These are phyloP conservation scores for Aphanomyces stellatus DNA, from an alignment of 352 stramenopile genomes.

Conservation along the genomic window DNA sequence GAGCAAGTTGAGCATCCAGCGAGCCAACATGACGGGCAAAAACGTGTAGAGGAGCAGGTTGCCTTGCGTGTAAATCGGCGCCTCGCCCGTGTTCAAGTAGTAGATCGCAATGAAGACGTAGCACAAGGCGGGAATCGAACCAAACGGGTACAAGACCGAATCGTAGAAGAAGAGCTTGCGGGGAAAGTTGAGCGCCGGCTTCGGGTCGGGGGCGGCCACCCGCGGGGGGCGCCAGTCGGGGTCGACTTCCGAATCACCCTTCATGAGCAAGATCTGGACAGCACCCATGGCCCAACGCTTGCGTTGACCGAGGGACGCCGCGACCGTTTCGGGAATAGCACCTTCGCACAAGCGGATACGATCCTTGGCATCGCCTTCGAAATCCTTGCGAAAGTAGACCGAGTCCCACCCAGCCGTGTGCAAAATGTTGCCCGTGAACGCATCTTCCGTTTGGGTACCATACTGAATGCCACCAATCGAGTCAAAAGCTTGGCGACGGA, in stretches of 20 bases:
- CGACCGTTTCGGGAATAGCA: slow-evolving; percentile 73
- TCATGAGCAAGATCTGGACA: slow-evolving; percentile 84
- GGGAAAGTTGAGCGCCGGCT: slow-evolving; percentile 68
- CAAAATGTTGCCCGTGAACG: slow-evolving; percentile 81
- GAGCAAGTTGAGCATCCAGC: slow-evolving; percentile 76
- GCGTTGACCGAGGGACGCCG: slow-evolving; percentile 73
- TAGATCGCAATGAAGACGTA: slow-evolving; percentile 80
- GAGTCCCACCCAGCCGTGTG: slow-evolving; percentile 79
- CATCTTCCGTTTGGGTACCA: slow-evolving; percentile 86
- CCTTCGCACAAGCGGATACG: slow-evolving; percentile 81
- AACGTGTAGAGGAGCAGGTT: slow-evolving; percentile 81
- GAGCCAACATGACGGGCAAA: slow-evolving; percentile 69
- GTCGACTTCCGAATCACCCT: slow-evolving; percentile 84
- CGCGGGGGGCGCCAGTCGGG: slow-evolving; percentile 77
- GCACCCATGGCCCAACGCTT: slow-evolving; percentile 87
- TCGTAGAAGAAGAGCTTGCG: slow-evolving; percentile 89
- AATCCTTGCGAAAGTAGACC: slow-evolving; percentile 87
- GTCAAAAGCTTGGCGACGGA: slow-evolving; percentile 83
- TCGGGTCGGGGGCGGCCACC: slow-evolving; percentile 72
- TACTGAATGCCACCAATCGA: slow-evolving; percentile 86
- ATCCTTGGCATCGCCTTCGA: slow-evolving; percentile 78
- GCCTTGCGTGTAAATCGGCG: slow-evolving; percentile 77
- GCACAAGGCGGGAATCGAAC: slow-evolving; percentile 74
- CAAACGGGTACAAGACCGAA: slow-evolving; percentile 83
- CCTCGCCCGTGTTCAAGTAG: slow-evolving; percentile 78